Percentiles rank a stretch among this genome's conserved stretches.
Conservation (phyloP, 2,329 filamentous ascomycete genomes). For the Diaporthe nobilis region DNA sequence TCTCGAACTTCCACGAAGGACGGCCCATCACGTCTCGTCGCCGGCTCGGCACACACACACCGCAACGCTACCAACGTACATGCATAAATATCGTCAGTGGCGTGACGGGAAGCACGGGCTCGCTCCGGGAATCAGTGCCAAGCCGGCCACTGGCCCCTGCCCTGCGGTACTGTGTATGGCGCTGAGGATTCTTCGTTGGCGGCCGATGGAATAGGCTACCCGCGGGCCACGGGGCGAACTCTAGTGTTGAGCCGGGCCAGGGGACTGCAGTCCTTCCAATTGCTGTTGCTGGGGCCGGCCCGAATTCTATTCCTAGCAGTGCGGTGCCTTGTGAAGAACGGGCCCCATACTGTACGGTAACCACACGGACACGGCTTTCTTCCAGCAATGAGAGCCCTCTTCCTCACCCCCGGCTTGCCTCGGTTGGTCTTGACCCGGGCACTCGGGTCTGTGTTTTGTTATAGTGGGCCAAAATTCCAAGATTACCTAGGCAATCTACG, state of each 20-base stretch:
- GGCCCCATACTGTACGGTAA: slow-evolving; percentile 12
- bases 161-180: neutral
- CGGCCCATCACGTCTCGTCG: neutral
- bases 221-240: slow-evolving; percentile 1
- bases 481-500: neutral
- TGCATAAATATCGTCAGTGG: slow-evolving; percentile 15
- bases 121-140: slow-evolving; percentile 3
- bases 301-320: neutral
- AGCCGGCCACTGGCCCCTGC: slow-evolving; percentile 10
- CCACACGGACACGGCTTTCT: slow-evolving; percentile 10
- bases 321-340: neutral
- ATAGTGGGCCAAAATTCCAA: neutral
- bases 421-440: slow-evolving; percentile 26
- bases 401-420: neutral
- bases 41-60: neutral
- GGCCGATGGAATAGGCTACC: neutral
- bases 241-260: neutral
- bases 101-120: slow-evolving; percentile 16
- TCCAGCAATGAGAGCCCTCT: slow-evolving; percentile 12
- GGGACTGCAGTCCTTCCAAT: neutral
- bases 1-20: neutral
- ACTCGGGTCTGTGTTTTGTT: neutral
- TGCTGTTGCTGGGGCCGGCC: neutral
- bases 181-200: neutral
- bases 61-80: neutral